phyloP scores from a whole-genome alignment of 768 basidiomycete genomes.

The Kondoa malvinella region DNA sequence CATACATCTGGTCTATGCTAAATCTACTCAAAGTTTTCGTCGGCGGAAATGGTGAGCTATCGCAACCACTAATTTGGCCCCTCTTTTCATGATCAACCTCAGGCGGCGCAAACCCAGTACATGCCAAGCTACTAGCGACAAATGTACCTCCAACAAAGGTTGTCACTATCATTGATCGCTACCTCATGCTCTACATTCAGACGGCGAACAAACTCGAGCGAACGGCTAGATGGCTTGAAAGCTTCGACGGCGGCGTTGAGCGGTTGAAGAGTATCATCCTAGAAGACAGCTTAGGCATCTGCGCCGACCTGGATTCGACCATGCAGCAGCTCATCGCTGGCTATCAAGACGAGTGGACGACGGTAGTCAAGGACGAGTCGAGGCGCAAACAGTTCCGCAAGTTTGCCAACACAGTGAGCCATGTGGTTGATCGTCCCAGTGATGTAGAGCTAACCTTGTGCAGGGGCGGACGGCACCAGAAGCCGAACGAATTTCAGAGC shows the following conservation, averaged over 20 bases:
- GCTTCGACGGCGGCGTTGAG: conserved; percentile 52
- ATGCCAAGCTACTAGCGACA: conserved; percentile 48
- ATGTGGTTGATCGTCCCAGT: not conserved
- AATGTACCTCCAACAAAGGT: conserved; percentile 54
- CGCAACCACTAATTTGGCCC: too few relatives aligned
- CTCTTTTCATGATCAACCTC: not conserved
- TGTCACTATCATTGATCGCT: conserved; percentile 47
- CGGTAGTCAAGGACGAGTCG: conserved; percentile 42
- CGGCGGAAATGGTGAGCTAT: conserved; percentile 41
- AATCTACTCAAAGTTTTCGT: conserved; percentile 39
- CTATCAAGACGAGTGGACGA: conserved; percentile 54
- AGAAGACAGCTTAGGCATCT: conserved; percentile 56
- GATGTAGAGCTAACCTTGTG: not conserved
- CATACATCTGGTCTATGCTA: not conserved
- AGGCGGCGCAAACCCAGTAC: conserved; percentile 43
- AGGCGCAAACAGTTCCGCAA: conserved; percentile 43
- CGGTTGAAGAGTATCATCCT: conserved; percentile 49
- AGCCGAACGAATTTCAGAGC: conserved; percentile 43
- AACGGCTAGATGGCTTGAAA: conserved; percentile 57
- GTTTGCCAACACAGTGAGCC: conserved; percentile 46
- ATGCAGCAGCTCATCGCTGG: conserved; percentile 52
- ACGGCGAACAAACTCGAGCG: conserved; percentile 55
- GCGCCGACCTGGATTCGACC: conserved; percentile 46
- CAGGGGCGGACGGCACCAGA: conserved; percentile 36
- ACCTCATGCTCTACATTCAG: conserved; percentile 44